Base-by-base conservation (phyloP, 768 basidiomycete genomes). In the Crassisporium funariophilum region DNA sequence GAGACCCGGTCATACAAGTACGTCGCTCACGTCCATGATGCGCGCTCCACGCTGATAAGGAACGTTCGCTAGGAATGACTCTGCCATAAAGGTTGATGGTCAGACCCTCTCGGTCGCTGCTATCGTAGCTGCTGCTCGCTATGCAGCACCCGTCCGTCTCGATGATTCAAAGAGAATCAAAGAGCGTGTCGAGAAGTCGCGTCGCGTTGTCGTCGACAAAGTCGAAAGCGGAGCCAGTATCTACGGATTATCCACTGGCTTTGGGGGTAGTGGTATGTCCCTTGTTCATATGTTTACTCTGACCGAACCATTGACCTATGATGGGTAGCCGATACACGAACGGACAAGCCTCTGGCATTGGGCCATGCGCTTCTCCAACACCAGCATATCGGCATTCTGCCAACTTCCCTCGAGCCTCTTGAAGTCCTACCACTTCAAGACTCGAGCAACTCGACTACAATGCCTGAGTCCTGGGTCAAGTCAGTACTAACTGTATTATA, bases 381-480 rank as follows among this genome's bases (percentile, higher is more conserved):
- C 55, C 86, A 88, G 57, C 85, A 88, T 55, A 67, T 71, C 42
- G 88, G 88, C 36, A 68, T 90, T 12, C 71, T 88, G 9, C 78
- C 86, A 27, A 75, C 80, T 4, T 77, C 81, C 8, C 67, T 68
- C 16, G 63, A 75, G 4, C 59, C 72, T 5, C 72, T 72, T 5
- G 56, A 73, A 36, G 69, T 70, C 13, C 70, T 91, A 4, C 85
- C 90, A 8, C 76, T 91, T 20, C 72, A 79, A 13, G 88, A 91
- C 55, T 84, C 85, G 0, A 70, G 73, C 9, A 70, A 78, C 27
- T 79, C 84, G 9, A 81, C 81, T 23, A 79, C 73, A 41, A 92
- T 94, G 88, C 91, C 91, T 2, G 84, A 88, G 52, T 72, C 91
- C 3, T 93, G 92, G 88, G 91, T 92, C 36, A 81, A 90, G 73